phyloP scores from a whole-genome alignment of 768 basidiomycete species.

The Gymnopilus junonius region DNA sequence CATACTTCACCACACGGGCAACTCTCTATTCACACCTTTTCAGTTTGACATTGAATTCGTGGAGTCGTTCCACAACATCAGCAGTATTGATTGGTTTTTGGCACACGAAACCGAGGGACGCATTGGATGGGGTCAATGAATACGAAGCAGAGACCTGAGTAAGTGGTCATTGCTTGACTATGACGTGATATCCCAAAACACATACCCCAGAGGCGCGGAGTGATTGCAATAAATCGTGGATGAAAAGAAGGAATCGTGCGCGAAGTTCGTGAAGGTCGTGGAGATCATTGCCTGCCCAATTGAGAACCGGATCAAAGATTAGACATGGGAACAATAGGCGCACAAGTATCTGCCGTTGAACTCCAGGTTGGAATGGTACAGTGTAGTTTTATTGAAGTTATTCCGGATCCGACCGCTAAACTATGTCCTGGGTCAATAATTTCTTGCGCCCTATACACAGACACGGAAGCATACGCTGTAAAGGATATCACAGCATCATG shows the following conservation, averaged over 20 bases:
- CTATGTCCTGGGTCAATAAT: constrained; percentile 32
- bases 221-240: constrained; percentile 65
- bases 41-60: constrained; percentile 21
- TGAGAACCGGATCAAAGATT: neutral
- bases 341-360: constrained; percentile 61
- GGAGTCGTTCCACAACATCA: constrained; percentile 48
- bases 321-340: constrained; percentile 22
- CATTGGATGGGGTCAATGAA: constrained; percentile 62
- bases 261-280: constrained; percentile 72
- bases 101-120: constrained; percentile 62
- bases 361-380: constrained; percentile 75
- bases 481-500: constrained; percentile 65
- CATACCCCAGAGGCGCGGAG: constrained; percentile 66
- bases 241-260: constrained; percentile 61
- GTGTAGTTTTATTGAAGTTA: constrained; percentile 54
- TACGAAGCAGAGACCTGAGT: constrained; percentile 65
- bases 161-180: neutral
- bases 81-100: constrained; percentile 42
- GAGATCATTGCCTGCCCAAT: constrained; percentile 57
- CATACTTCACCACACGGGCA: neutral
- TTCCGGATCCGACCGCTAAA: constrained; percentile 51
- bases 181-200: constrained; percentile 7
- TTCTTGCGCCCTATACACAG: neutral
- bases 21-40: constrained; percentile 17
- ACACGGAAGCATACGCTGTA: constrained; percentile 48